phyloP scores from a whole-genome alignment of 768 basidiomycete genomes.

The Amanita subjunquillea region DNA sequence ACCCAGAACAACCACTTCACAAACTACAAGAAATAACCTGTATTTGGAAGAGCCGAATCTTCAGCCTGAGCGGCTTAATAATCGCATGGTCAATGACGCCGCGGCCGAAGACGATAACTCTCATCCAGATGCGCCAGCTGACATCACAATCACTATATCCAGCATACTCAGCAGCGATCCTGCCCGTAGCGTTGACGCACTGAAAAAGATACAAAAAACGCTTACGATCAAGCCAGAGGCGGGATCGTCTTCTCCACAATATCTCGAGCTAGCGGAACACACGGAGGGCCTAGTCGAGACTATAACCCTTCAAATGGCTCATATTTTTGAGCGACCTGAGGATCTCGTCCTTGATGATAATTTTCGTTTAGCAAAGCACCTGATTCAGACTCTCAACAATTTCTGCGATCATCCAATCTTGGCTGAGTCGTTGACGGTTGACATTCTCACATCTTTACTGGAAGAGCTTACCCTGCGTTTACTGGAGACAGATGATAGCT shows the following conservation, averaged over 20 bases:
- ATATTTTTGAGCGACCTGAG: constrained; percentile 78
- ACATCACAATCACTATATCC: constrained; percentile 75
- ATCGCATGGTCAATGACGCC: constrained; percentile 1
- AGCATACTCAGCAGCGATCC: constrained; percentile 86
- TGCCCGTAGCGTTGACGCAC: constrained; percentile 76
- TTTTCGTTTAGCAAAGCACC: constrained; percentile 91
- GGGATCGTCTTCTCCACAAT: constrained; percentile 56
- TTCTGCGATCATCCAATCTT: constrained; percentile 88
- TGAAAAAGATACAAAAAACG: constrained; percentile 89
- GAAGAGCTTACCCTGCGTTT: constrained; percentile 88
- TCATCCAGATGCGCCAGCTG: constrained; percentile 32
- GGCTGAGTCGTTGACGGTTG: constrained; percentile 79
- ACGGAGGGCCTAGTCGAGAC: constrained; percentile 83
- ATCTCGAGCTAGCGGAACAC: constrained; percentile 70
- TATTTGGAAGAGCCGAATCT: constrained; percentile 18
- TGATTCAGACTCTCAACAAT: constrained; percentile 91
- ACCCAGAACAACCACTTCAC: constrained; percentile 42
- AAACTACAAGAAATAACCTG: constrained; percentile 10
- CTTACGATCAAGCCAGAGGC: constrained; percentile 67
- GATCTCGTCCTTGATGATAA: constrained; percentile 68
- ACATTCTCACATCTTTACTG: constrained; percentile 76
- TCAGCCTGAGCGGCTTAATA: background rate
- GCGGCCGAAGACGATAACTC: constrained; percentile 18
- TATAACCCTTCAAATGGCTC: constrained; percentile 84
- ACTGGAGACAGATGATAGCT: constrained; percentile 86